Evolutionary conservation across 163 green algal species (phyloP).

Genomic region (Chlorella variabilis): DNA sequence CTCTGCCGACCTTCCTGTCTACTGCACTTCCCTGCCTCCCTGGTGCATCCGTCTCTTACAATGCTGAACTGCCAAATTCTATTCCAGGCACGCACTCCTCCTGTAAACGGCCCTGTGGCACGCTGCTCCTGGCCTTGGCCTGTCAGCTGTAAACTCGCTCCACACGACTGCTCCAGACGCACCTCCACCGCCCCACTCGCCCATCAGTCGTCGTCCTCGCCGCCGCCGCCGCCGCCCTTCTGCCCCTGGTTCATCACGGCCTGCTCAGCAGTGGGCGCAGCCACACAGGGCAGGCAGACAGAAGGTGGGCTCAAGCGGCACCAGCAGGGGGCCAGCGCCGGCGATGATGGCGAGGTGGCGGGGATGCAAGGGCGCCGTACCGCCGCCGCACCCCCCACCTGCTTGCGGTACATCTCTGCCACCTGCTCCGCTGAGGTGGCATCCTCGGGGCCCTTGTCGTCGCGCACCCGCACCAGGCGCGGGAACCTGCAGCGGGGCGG

Average conservation of each 20-base stretch:
- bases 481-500: conserved; percentile 77
- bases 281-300: no score
- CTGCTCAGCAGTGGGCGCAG: no score
- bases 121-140: no score
- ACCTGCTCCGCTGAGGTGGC: conserved; percentile 88
- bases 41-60: neutral
- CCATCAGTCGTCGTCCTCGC: conserved; percentile 45
- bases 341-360: no score
- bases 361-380: no score
- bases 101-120: no score
- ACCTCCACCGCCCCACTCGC: neutral
- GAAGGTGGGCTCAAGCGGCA: no score
- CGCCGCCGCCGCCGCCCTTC: conserved; percentile 24
- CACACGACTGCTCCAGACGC: no score
- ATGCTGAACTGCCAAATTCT: neutral
- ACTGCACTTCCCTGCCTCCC: neutral
- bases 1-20: neutral
- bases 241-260: conserved; percentile 54
- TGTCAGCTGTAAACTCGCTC: no score
- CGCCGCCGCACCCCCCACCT: no score
- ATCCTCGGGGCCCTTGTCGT: conserved; percentile 95
- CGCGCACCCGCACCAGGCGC: conserved; percentile 85
- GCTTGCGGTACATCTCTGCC: conserved; percentile 85
- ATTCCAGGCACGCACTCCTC: no score
- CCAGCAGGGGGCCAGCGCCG: no score